Evolutionary conservation across 768 basidiomycete genomes (phyloP), one percentile per base, ranked within the genome.

Genomic region (Termitomyces sp.): DNA sequence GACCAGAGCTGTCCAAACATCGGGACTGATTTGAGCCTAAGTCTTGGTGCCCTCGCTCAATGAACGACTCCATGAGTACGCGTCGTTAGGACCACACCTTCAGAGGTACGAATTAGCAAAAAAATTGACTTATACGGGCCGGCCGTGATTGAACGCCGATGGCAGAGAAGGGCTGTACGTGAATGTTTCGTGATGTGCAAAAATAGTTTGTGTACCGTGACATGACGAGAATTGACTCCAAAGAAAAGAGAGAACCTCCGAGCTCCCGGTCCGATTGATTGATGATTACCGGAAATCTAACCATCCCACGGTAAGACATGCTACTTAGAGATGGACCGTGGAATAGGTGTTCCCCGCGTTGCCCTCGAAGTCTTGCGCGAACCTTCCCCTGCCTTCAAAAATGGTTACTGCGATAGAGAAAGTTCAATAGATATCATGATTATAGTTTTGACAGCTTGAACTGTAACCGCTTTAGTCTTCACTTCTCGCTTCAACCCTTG

Each of bases 1-100:
- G 58, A 57, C 58, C 51, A 57, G 58, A 54, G 58, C 47, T 59
- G 61, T 50, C 56, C 58, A 59, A 62, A 54, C 61, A 62, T 59
- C 61, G 61, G 61, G 35, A 22, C 56, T 55, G 40, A 62, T 48
- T 56, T 24, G 52, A 53, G 56, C 56, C 56, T 61, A 53, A 13
- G 0, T 28, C 49, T 52, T 55, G 30, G 58, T 33, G 42, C 20
- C 9, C 35, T 33, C 38, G 52, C 32, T 42, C 53, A 54, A 32
- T 55, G 32, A 55, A 46, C 60, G 45, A 46, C 44, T 48, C 44
- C 36, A 35, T 47, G 38, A 35, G 22, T 46, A 36, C 5, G 12
- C 22, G 22, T 33, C 35, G 28, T 50, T 12, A 5, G 24, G 53
- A 40, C 22, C 48, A 57, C 46, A 57, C 43, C 18, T 20, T 35